Evolutionary conservation across 768 basidiomycete genomes (phyloP).

Genomic region (Sporobolomyces roseus): DNA sequence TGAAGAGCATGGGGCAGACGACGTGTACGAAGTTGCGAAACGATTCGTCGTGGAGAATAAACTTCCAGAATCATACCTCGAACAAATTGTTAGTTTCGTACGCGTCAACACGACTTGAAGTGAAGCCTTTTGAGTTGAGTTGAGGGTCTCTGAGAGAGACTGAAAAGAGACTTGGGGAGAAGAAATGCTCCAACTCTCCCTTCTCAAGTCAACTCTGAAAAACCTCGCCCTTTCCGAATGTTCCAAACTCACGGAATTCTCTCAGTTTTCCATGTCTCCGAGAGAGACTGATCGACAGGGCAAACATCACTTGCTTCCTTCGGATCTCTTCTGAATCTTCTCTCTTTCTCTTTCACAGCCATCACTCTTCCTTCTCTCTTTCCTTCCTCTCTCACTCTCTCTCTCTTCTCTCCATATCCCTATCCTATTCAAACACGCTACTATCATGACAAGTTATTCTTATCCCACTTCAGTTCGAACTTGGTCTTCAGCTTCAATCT

Average conservation of each 20-base stretch:
- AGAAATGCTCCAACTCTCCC: too few species aligned
- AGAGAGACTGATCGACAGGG: too few species aligned
- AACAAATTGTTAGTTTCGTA: conserved; percentile 87
- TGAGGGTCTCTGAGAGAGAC: not conserved
- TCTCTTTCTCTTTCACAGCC: too few species aligned
- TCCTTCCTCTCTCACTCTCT: not conserved
- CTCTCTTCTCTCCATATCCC: not conserved
- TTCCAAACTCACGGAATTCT: too few species aligned
- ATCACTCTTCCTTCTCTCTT: not conserved
- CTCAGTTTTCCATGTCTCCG: not conserved
- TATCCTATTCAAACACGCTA: not conserved
- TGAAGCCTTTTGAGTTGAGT: not conserved
- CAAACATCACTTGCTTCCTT: too few species aligned
- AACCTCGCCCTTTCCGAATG: too few species aligned
- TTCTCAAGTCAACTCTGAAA: too few species aligned
- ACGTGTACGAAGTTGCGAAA: conserved; percentile 72
- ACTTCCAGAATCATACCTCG: conserved; percentile 63
- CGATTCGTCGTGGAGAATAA: not conserved
- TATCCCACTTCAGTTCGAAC: not conserved
- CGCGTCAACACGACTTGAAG: not conserved
- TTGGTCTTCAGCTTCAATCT: conserved; percentile 10
- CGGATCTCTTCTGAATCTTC: too few species aligned
- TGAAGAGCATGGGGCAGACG: conserved; percentile 54
- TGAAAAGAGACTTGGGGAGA: not conserved
- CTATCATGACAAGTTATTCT: not conserved